Percentiles rank a stretch among this genome's conserved stretches.
These are phyloP conservation scores for Jackrogersella minutella DNA, from an alignment of 495 filamentous ascomycete genomes.

Conservation along the genomic window DNA sequence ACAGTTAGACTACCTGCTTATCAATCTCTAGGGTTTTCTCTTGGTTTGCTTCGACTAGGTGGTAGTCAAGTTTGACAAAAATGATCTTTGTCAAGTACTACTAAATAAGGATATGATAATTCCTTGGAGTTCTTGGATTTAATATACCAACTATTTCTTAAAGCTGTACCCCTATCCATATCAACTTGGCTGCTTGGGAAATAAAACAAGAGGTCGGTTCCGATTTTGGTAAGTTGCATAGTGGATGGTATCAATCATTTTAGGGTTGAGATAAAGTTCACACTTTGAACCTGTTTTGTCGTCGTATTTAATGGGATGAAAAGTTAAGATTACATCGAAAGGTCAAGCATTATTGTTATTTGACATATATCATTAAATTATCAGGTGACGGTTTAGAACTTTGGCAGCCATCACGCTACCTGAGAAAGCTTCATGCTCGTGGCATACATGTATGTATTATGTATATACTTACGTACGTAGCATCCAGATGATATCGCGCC, in stretches of 20 bases:
- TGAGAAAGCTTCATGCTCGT: slow-evolving; percentile 3
- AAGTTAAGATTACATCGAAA: not conserved
- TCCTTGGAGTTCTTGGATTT: not conserved
- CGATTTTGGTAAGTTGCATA: slow-evolving; percentile 9
- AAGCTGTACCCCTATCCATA: not conserved
- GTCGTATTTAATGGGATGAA: not conserved
- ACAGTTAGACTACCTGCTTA: not conserved
- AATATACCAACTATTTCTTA: not conserved
- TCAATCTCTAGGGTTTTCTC: no score
- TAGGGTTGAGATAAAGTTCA: slow-evolving; percentile 4
- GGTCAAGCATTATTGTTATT: not conserved
- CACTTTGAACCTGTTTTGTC: not conserved
- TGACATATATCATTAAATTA: slow-evolving; percentile 6
- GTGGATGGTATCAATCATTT: no score
- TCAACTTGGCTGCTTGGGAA: not conserved
- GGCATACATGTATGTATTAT: not conserved
- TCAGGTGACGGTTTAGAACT: slow-evolving; percentile 1
- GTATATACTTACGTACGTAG: not conserved
- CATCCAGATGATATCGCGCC: slow-evolving; percentile 8
- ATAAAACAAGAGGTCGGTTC: not conserved
- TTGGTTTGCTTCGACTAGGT: no score
- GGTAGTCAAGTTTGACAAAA: no score
- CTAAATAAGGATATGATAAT: not conserved
- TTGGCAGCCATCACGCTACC: slow-evolving; percentile 9
- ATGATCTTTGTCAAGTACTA: not conserved